Conservation (phyloP, 1,284 basidiomycete genomes). For the Phlebopus sp. region DNA sequence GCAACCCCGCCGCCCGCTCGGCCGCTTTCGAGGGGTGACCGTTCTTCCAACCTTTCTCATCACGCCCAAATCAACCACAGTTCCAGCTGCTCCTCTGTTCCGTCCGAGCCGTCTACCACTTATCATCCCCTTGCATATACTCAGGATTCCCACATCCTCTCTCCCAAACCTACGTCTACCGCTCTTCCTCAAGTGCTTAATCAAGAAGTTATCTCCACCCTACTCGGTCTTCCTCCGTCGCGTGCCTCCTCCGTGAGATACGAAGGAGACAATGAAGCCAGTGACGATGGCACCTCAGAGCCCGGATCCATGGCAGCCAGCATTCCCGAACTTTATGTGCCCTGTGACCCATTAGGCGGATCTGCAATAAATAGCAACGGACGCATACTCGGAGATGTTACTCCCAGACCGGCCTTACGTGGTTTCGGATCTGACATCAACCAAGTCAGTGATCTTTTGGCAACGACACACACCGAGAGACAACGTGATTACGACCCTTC, state of each 20-base stretch:
- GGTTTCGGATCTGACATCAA: slow-evolving; percentile 37
- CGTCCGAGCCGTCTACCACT: slow-evolving; percentile 6
- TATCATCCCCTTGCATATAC: slow-evolving; percentile 18
- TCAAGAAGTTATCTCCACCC: slow-evolving; percentile 59
- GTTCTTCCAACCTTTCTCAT: slow-evolving; percentile 14
- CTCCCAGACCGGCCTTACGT: slow-evolving; percentile 42
- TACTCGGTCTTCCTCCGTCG: slow-evolving; percentile 51
- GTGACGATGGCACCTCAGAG: slow-evolving; percentile 41
- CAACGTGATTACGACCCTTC: slow-evolving; percentile 10
- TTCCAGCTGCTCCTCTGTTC: slow-evolving; percentile 3
- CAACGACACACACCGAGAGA: slow-evolving; percentile 25
- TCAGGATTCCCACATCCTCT: slow-evolving; percentile 35
- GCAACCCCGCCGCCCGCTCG: slow-evolving; percentile 29
- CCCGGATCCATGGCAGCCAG: slow-evolving; percentile 42
- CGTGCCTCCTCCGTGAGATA: slow-evolving; percentile 53
- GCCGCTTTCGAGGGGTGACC: slow-evolving; percentile 16
- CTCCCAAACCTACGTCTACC: slow-evolving; percentile 46
- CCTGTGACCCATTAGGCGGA: slow-evolving; percentile 10
- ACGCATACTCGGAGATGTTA: slow-evolving; percentile 46
- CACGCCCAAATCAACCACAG: slow-evolving; percentile 2
- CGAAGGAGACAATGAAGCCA: slow-evolving; percentile 64
- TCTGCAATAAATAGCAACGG: slow-evolving; percentile 16
- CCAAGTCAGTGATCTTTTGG: slow-evolving; percentile 30
- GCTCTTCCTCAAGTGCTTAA: slow-evolving; percentile 56
- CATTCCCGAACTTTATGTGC: slow-evolving; percentile 27